A percentile compares a stretch with the other conserved stretches of the same genome.
Evolutionary conservation across 768 basidiomycete genomes (phyloP).

Genomic region (Chalciporus chontae): DNA sequence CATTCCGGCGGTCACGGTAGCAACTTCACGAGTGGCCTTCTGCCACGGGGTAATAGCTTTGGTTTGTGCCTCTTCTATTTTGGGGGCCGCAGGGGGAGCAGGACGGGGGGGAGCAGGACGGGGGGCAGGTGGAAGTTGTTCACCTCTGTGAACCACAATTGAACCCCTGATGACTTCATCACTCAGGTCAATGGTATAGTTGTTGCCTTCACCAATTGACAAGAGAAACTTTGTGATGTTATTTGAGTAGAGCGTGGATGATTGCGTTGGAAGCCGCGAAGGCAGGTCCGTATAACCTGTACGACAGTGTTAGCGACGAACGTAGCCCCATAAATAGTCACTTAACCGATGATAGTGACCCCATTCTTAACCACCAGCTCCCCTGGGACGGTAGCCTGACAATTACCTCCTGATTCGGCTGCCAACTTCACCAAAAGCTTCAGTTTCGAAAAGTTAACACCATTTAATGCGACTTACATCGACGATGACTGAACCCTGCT

Average conservation of each 20-base stretch:
- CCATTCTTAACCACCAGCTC: constrained; percentile 65
- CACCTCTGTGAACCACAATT: constrained; percentile 67
- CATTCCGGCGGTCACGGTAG: constrained; percentile 72
- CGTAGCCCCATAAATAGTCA: constrained; percentile 1
- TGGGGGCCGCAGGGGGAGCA: constrained; percentile 48
- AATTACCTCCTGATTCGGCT: constrained; percentile 88
- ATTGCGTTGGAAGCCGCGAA: constrained; percentile 86
- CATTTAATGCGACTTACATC: constrained; percentile 39
- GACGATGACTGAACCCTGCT: constrained; percentile 85
- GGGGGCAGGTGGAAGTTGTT: constrained; percentile 62
- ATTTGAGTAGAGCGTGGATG: constrained; percentile 87
- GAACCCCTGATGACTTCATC: constrained; percentile 87
- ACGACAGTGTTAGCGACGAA: constrained; percentile 2
- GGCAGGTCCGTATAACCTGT: constrained; percentile 81
- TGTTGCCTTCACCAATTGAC: constrained; percentile 64
- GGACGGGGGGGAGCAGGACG: constrained; percentile 61
- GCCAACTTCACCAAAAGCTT: constrained; percentile 38
- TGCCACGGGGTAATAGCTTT: constrained; percentile 82
- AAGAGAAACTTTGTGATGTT: constrained; percentile 88
- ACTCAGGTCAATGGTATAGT: constrained; percentile 63
- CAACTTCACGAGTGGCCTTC: constrained; percentile 72
- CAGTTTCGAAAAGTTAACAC: constrained; percentile 7
- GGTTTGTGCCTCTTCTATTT: constrained; percentile 40
- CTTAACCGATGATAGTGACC: constrained; percentile 75
- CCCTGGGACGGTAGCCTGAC: constrained; percentile 77